Base-by-base conservation (phyloP, 129 eudicot species). In the carrot (Daucus carota) region DNA sequence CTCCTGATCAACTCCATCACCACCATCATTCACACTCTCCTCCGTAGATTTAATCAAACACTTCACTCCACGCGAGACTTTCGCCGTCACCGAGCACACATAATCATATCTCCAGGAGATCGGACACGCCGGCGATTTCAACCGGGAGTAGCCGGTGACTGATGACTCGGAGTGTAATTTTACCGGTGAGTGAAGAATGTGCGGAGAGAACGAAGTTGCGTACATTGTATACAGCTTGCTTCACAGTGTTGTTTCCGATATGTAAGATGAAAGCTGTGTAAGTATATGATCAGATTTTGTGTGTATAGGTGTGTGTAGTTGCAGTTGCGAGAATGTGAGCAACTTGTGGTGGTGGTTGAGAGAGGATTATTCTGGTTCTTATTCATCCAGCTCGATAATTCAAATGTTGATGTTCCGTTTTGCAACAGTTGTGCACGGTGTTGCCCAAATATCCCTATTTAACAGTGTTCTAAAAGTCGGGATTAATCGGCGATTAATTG, bases 1-100 rank as follows among this genome's bases (percentile, higher is more conserved):
- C 9, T 9, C 31, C 9, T 9, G 31, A 54, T n/a, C 36, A 28
- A 0, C 69, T 34, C 72, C 90, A 50, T 73, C 88, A 36, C 33
- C 83, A 47, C 75, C 81, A 29, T 78, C 80, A 57, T 76, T 84
- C 0, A 78, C 52, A 40, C 76, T 78, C 80, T 79, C 87, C 46
- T 83, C 90, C 77, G 87, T 82, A 48, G 92, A 83, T 83, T 85
- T 86, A 38, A 86, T 68, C 31, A 77, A 75, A 43, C 89, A 87
- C 48, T 76, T 84, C 10, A 79, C 72, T 67, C 80, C 81, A 63
- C 65, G 82, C 17, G 80, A 67, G 17, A 75, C 44, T 32, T 81
- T 79, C 18, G 76, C 48, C 40, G 40, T 36, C 40, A 36, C 5
- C 10, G 87, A 85, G 66, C 52, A 82, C 72, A 82, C 77, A 75